Evolutionary conservation across 164 flowering plant species (phyloP).

Genomic region (Tinospora cordifolia): DNA sequence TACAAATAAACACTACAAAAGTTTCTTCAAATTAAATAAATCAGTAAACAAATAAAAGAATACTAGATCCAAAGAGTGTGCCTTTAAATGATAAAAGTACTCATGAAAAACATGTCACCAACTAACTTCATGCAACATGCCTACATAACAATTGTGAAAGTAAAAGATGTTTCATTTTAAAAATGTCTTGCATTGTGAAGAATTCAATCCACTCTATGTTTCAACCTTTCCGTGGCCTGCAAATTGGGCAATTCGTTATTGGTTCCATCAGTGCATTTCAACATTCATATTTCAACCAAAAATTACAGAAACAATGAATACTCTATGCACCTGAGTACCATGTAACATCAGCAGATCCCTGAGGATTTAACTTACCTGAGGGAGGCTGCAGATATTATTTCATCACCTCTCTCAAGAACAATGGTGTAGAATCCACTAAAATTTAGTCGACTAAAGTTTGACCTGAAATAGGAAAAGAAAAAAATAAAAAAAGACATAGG

Average conservation of each 20-base stretch:
- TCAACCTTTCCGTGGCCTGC: neutral
- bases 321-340: neutral
- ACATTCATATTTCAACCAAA: too few relatives aligned
- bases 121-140: neutral
- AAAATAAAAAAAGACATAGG: neutral
- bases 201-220: neutral
- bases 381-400: slow-evolving; percentile 82
- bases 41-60: too few relatives aligned
- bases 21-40: too few relatives aligned
- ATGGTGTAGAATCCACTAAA: slow-evolving; percentile 75
- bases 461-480: slow-evolving; percentile 33
- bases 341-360: neutral
- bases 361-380: slow-evolving; percentile 54
- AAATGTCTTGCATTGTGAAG: neutral
- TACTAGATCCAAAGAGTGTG: too few relatives aligned
- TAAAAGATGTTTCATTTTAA: neutral
- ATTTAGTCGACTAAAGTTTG: slow-evolving; percentile 78
- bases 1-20: too few relatives aligned
- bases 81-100: neutral
- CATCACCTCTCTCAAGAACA: slow-evolving; percentile 88
- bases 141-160: neutral
- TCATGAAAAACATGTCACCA: neutral
- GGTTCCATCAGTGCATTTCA: neutral
- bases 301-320: too few relatives aligned
- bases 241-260: neutral